Evolutionary conservation across 768 basidiomycete species (phyloP).

Genomic region (Tulasnella sp.): DNA sequence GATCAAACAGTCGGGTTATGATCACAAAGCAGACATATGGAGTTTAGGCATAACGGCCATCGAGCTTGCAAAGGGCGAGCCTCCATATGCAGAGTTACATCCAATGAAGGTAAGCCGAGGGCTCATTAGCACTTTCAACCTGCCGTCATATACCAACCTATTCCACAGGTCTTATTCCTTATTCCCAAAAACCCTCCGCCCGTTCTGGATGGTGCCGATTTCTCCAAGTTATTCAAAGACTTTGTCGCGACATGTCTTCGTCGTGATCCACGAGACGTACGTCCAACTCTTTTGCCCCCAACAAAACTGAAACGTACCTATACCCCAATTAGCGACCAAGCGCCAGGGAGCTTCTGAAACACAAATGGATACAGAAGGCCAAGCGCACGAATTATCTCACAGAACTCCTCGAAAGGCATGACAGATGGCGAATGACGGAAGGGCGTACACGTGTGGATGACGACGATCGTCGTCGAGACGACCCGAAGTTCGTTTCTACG

Average conservation of each 20-base stretch:
- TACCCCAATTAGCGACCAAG: constrained; percentile 60
- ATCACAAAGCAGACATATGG: constrained; percentile 99
- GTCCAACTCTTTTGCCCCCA: background rate
- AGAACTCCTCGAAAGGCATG: constrained; percentile 89
- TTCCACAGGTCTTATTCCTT: constrained; percentile 76
- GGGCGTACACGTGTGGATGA: constrained; percentile 70
- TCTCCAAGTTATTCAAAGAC: constrained; percentile 87
- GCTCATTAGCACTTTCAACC: background rate
- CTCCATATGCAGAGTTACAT: constrained; percentile 95
- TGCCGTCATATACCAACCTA: too few relatives aligned
- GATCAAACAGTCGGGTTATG: constrained; percentile 98
- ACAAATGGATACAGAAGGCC: constrained; percentile 91
- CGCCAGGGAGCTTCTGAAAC: constrained; percentile 90
- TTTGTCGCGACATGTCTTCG: constrained; percentile 91
- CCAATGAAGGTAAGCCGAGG: constrained; percentile 90
- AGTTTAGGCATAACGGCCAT: constrained; percentile 95
- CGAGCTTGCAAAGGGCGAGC: constrained; percentile 94
- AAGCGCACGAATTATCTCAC: constrained; percentile 92
- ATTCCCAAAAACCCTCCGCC: constrained; percentile 98
- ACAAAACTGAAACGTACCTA: background rate
- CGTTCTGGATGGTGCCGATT: constrained; percentile 65
- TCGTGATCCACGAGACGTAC: constrained; percentile 82
- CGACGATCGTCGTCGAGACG: constrained; percentile 48
- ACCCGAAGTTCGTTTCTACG: constrained; percentile 48
- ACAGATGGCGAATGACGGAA: constrained; percentile 77